These are phyloP conservation scores for Puccinia hordei DNA, from an alignment of 1,284 basidiomycete species.

Conservation along the genomic window DNA sequence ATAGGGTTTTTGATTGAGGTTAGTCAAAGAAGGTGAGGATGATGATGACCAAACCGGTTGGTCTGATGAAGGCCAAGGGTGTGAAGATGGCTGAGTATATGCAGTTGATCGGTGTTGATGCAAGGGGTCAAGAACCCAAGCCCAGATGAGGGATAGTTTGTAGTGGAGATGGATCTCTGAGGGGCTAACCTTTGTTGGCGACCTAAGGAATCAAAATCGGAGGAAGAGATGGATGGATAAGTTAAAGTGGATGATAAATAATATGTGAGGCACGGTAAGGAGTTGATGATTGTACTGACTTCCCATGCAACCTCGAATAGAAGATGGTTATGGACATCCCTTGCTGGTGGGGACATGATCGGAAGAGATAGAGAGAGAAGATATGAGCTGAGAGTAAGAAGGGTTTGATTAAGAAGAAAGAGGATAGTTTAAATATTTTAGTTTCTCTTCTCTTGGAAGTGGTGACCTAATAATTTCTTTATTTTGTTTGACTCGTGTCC, in stretches of 20 bases:
- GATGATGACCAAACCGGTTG: not conserved
- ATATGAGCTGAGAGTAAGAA: no score
- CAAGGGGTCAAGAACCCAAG: not conserved
- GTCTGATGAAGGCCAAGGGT: not conserved
- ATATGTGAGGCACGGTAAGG: no score
- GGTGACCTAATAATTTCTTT: no score
- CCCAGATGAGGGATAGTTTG: not conserved
- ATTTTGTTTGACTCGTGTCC: no score
- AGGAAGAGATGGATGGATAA: not conserved
- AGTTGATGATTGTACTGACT: conserved; percentile 22
- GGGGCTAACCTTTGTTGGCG: conserved; percentile 51
- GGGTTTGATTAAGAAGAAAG: no score
- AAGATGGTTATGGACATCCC: conserved; percentile 52
- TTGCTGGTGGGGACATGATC: conserved; percentile 17
- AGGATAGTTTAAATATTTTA: no score
- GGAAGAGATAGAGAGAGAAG: not conserved
- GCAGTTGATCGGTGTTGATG: conserved; percentile 1
- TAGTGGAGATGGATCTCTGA: not conserved
- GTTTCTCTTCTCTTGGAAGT: no score
- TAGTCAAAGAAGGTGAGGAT: no score
- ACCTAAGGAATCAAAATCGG: conserved; percentile 7
- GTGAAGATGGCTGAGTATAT: not conserved
- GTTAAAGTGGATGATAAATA: conserved; percentile 3
- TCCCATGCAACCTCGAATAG: conserved; percentile 52
- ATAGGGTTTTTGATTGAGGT: no score